Conservation (phyloP, 2,329 filamentous ascomycete genomes). For the Colletotrichum spaethianum region DNA sequence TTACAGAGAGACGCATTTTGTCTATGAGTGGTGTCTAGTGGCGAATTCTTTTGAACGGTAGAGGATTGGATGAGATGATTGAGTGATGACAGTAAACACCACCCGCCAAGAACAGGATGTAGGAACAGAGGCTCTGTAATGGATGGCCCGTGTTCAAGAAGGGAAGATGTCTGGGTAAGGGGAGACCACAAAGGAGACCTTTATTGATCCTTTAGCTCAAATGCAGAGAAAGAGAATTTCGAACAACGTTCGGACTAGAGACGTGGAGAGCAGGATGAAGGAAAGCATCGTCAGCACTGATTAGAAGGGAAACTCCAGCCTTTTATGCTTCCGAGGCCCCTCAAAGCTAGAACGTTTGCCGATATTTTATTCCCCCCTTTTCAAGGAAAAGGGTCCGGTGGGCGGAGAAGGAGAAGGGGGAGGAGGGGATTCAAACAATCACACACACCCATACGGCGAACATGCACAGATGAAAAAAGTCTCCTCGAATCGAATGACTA, state of each 20-base stretch:
- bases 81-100: not conserved
- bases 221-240: constrained; percentile 16
- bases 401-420: not conserved
- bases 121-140: not conserved
- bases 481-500: constrained; percentile 4
- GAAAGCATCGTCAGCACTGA: not conserved
- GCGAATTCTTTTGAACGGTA: not conserved
- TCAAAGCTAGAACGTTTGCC: constrained; percentile 15
- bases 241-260: not conserved
- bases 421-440: not conserved
- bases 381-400: not conserved
- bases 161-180: constrained; percentile 7
- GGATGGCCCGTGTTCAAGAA: constrained; percentile 1
- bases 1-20: constrained; percentile 35
- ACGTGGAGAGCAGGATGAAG: not conserved
- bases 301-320: constrained; percentile 3
- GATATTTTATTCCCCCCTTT: not conserved
- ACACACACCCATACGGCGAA: not conserved
- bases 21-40: not conserved
- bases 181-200: not conserved
- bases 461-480: not conserved
- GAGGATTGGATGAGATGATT: not conserved
- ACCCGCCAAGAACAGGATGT: not conserved
- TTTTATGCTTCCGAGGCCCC: constrained; percentile 31
- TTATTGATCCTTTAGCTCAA: not conserved